These are phyloP conservation scores for Cyberlindnera maritima DNA, from an alignment of 805 yeast species.

Conservation along the genomic window DNA sequence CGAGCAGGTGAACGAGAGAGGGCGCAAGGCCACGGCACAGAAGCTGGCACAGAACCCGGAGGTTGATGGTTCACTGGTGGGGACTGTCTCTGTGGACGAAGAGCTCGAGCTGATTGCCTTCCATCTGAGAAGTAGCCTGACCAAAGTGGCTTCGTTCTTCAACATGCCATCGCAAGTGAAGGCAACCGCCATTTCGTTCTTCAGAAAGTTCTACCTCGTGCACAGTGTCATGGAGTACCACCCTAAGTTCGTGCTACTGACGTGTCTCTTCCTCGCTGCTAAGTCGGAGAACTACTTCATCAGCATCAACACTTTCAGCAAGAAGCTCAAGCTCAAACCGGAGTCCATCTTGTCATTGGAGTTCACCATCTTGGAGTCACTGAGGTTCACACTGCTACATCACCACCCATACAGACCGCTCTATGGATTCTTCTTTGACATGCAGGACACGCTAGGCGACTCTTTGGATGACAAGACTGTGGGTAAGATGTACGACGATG, in stretches of 20 bases:
- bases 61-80: slow-evolving; percentile 31
- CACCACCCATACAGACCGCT: slow-evolving; percentile 89
- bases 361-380: slow-evolving; percentile 67
- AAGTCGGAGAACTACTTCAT: slow-evolving; percentile 91
- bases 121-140: slow-evolving; percentile 66
- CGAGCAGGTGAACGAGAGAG: slow-evolving; percentile 51
- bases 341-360: slow-evolving; percentile 74
- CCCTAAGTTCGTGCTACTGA: slow-evolving; percentile 77
- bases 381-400: slow-evolving; percentile 75
- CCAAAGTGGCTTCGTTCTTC: slow-evolving; percentile 65
- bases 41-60: slow-evolving; percentile 31
- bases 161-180: slow-evolving; percentile 82
- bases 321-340: slow-evolving; percentile 64
- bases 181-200: slow-evolving; percentile 81
- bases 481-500: slow-evolving; percentile 68
- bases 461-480: slow-evolving; percentile 51
- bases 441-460: slow-evolving; percentile 53
- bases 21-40: slow-evolving; percentile 36
- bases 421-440: slow-evolving; percentile 93
- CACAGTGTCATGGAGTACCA: slow-evolving; percentile 85
- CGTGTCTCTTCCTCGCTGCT: slow-evolving; percentile 87
- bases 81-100: slow-evolving; percentile 58
- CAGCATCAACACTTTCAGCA: slow-evolving; percentile 75
- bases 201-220: slow-evolving; percentile 74
- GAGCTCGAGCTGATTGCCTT: slow-evolving; percentile 65